These are phyloP conservation scores for Pythium phragmiticola DNA, from an alignment of 352 stramenopile genomes.

Conservation along the genomic window DNA sequence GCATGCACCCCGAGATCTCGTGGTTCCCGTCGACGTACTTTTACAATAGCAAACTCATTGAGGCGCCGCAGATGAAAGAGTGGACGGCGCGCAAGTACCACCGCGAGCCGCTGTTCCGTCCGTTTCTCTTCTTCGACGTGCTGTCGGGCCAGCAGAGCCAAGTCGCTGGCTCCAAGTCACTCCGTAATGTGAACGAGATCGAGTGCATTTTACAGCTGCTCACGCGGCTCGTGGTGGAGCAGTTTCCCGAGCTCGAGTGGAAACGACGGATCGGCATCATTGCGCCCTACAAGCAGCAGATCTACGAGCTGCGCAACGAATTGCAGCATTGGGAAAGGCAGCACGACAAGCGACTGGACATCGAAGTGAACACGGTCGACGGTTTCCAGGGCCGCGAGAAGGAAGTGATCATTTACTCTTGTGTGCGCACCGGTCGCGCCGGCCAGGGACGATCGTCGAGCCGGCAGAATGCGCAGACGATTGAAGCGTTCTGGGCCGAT, in stretches of 20 bases:
- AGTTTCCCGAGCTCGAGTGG: constrained; percentile 69
- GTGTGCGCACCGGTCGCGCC: constrained; percentile 92
- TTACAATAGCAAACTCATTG: constrained; percentile 93
- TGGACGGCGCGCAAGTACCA: constrained; percentile 73
- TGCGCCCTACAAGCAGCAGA: constrained; percentile 98
- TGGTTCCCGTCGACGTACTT: constrained; percentile 94
- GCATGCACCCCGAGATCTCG: constrained; percentile 96
- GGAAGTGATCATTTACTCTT: constrained; percentile 97
- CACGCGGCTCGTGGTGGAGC: constrained; percentile 88
- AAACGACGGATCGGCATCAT: constrained; percentile 96
- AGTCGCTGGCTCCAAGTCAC: constrained; percentile 66
- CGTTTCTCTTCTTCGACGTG: constrained; percentile 73
- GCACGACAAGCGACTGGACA: constrained; percentile 37
- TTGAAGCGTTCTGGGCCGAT: constrained; percentile 94
- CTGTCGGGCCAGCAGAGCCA: constrained; percentile 59
- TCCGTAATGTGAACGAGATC: constrained; percentile 79
- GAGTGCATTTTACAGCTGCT: constrained; percentile 78
- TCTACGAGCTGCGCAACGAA: constrained; percentile 86
- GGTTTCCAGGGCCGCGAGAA: constrained; percentile 97
- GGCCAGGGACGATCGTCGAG: constrained; percentile 63
- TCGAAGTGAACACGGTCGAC: constrained; percentile 96
- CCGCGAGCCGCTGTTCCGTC: constrained; percentile 41
- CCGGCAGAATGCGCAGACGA: constrained; percentile 27
- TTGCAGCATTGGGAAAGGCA: constrained; percentile 64
- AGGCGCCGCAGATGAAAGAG: constrained; percentile 73